Evolutionary conservation across 1,139 yeast genomes (phyloP), one percentile per base, ranked within the genome.

Genomic region (Yamadazyma blattariae): DNA sequence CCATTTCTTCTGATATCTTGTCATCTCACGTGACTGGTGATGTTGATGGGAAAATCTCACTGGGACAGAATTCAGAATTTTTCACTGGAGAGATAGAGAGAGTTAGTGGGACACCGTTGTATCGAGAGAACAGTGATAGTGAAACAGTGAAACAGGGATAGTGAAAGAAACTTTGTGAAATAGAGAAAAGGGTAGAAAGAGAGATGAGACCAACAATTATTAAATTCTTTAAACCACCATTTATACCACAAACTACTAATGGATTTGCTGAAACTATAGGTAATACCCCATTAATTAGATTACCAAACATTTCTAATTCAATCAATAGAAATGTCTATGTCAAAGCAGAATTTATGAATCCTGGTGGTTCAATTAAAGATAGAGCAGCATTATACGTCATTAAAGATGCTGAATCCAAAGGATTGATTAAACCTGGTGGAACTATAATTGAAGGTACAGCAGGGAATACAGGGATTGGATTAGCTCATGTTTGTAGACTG

Each of bases 281-380:
- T 32, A 86, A 87, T 58, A 88, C 97, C 3, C 96, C 96, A 14
- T 66, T 88, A 48, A 65, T 88, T 45, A 73, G 74, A 47, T 70
- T 89, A 34, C 80, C 82, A 39, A 67, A 64, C 30, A 67, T 87
- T 31, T 79, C 88, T 13, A 64, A 68, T 24, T 73, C 74, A 45
- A 60, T 81, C 14, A 88, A 88, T 9, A 67, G 95, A 48, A 84
- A 88, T 51, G 79, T 88, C 47, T 87, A 78, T 54, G 96, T 87
- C 34, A 88, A 88, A 57, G 95, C 95, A 11, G 97, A 88, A 61
- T 85, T 80, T 64, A 84, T 85, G 83, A 88, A 89, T 61, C 97
- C 97, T 2, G 96, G 96, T 32, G 97, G 96, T 1, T 83, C 95
- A 5, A 89, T 89, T 41, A 88, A 88, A 56, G 97, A 88, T 57